These are phyloP conservation scores for Curvularia sp. DNA, from an alignment of 2,329 filamentous ascomycete species.

Conservation along the genomic window DNA sequence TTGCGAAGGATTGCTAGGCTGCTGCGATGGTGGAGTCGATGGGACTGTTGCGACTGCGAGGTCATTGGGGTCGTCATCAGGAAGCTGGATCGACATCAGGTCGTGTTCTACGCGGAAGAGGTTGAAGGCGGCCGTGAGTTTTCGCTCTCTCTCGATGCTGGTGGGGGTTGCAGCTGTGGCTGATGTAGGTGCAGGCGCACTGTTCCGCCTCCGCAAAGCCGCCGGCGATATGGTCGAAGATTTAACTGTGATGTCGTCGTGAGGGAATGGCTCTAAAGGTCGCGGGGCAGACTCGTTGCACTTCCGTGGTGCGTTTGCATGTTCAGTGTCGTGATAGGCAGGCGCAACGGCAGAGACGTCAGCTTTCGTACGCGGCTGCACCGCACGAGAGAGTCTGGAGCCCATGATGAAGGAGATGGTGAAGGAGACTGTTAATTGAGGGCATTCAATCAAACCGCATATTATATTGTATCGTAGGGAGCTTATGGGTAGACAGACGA, in stretches of 20 bases:
- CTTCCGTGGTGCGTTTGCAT: constrained; percentile 15
- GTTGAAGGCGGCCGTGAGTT: constrained; percentile 6
- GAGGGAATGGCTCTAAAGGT: background rate
- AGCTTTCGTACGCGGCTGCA: constrained; percentile 28
- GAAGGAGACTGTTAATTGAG: background rate
- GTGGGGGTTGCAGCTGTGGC: constrained; percentile 1
- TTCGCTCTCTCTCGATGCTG: constrained; percentile 1
- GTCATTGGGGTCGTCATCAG: background rate
- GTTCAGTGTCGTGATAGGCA: constrained; percentile 22
- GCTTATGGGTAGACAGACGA: background rate
- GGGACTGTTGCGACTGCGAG: background rate
- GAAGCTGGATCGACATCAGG: constrained; percentile 20
- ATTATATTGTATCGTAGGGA: background rate
- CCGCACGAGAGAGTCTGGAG: constrained; percentile 36
- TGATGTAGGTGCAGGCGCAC: constrained; percentile 14
- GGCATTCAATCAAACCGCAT: background rate
- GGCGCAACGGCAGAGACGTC: constrained; percentile 23
- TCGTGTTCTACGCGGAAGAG: constrained; percentile 15
- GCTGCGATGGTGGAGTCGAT: background rate
- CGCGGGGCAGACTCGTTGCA: constrained; percentile 20
- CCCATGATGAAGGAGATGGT: constrained; percentile 31
- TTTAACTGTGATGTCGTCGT: constrained; percentile 21
- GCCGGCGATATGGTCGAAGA: constrained; percentile 3
- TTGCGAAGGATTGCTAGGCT: background rate
- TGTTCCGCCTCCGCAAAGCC: constrained; percentile 22